Evolutionary conservation across 768 basidiomycete genomes (phyloP), one percentile per base, ranked within the genome.

Genomic region (Hygrophorus russula): DNA sequence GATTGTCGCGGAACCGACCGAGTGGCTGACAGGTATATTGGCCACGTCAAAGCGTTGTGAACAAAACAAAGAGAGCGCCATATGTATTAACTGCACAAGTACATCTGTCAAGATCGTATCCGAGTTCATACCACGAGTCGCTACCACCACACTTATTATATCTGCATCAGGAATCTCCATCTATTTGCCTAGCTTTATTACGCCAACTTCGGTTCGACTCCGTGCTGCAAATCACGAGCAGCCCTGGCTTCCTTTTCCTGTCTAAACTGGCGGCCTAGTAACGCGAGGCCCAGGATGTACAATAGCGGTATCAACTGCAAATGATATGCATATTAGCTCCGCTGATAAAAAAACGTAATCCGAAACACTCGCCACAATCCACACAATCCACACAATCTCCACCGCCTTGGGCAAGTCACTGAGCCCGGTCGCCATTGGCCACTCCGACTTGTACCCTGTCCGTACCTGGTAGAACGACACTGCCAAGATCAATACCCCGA

Each of bases 391-490:
- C 7, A 73, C 42, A n/a, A 66, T 59, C 34, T 66, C 59, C 28
- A 68, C 61, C 9, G 54, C 60, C 2, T 52, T 53, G 2, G 68
- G 58, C 3, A 70, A 41, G 8, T 56, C 46, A 8, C 58, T 67
- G 12, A 65, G 64, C 9, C 74, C 73, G 1, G 70, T 71, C 13
- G 57, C 58, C 17, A 46, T 53, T 0, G 64, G 59, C 76, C 76
- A 81, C 55, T 80, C 77, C 6, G 44, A 35, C 18, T 59, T 54
- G 52, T 62, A 74, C 2, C 74, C 75, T 12, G 57, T 58, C 36
- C 65, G 59, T 10, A 72, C 71, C 56, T 77, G 72, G 47, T 68
- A 74, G 33, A 73, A 58, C 19, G 73, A 64, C 9, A 76, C 56
- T 4, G 53, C 69, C 39, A 80, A 67, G 36, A 73, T 66, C 6